Evolutionary conservation across 345 rosid species (phyloP), one percentile per base, ranked within the genome.

Genomic region (Trapa bicornis): DNA sequence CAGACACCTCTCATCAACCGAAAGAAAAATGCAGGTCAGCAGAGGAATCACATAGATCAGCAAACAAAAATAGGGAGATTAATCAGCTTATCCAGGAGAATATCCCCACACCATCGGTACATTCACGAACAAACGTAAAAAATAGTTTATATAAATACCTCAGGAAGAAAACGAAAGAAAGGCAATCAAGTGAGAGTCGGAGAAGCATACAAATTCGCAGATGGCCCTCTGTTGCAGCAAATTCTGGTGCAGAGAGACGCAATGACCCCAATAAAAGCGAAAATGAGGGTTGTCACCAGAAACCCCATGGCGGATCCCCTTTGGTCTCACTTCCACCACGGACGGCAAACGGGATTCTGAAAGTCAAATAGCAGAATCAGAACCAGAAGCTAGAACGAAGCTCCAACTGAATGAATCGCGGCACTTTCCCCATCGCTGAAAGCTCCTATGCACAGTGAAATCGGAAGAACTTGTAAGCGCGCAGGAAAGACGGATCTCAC

Each of bases 161-260:
- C 36, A 42, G 32, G 8, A 42, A 32, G 8, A 42, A 32, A 12
- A 42, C 32, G 13, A 45, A 37, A 41, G 64, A 48, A 57, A 63
- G 7, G 12, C 16, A 42, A 54, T 17, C 41, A 38, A 69, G 39
- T 11, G 42, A 33, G 36, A 61, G 37, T 35, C 48, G 8, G 53
- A 35, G 67, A 63, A 57, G 62, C 96, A 53, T 84, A 95, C 98
- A 91, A 78, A 78, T 91, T 95, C 11, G 99, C 68, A 67, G 98
- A 84, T 53, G 97, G 94, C 36, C 99, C 97, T 74, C 82, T 79
- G 76, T 83, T 87, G 86, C 86, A 95, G 83, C 96, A 95, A 70
- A 91, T 89, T 84, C 94, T 84, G 70, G 84, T 84, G 76, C 94
- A 89, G 58, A 95, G 74, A 9, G 88, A 83, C 37, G 85, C 85